Evolutionary conservation across 176 grass and related monocot genomes (phyloP).

Genomic region (Rhipidocladum racemiflorum): DNA sequence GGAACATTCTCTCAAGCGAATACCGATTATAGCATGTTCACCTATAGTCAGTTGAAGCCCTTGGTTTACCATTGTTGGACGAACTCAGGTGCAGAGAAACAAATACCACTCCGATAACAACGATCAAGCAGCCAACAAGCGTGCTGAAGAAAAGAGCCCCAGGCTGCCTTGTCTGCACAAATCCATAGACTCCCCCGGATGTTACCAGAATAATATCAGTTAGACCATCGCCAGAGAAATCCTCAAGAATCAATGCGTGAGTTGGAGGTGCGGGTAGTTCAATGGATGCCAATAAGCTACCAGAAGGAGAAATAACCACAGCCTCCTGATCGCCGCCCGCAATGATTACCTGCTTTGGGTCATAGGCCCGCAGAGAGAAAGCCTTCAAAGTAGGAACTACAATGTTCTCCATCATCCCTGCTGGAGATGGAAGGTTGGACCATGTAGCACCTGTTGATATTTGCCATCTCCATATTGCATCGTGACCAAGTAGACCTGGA

Average conservation of each 20-base stretch:
- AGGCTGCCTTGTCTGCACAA: slow-evolving; percentile 80
- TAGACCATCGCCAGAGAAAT: slow-evolving; percentile 81
- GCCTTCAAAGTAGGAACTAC: slow-evolving; percentile 88
- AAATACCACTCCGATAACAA: slow-evolving; percentile 83
- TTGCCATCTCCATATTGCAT: slow-evolving; percentile 91
- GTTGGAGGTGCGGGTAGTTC: slow-evolving; percentile 75
- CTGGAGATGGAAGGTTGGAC: slow-evolving; percentile 92
- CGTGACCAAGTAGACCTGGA: slow-evolving; percentile 67
- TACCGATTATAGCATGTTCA: background rate
- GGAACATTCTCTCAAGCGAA: background rate
- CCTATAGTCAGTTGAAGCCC: slow-evolving; percentile 42
- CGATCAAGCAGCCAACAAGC: slow-evolving; percentile 79
- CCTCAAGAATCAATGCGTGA: slow-evolving; percentile 63
- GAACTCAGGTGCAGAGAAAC: slow-evolving; percentile 86
- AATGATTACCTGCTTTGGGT: slow-evolving; percentile 65
- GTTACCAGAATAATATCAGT: slow-evolving; percentile 79
- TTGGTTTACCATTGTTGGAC: slow-evolving; percentile 50
- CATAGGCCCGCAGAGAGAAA: slow-evolving; percentile 53
- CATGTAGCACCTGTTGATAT: slow-evolving; percentile 82
- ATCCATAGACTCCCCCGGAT: slow-evolving; percentile 67
- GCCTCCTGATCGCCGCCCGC: slow-evolving; percentile 79
- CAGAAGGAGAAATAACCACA: slow-evolving; percentile 69
- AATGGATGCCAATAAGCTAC: slow-evolving; percentile 62
- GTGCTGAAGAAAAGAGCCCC: slow-evolving; percentile 95
- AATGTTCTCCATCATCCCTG: slow-evolving; percentile 79